Base-by-base conservation (phyloP, 768 basidiomycete species). In the Tephrocybe sp. region DNA sequence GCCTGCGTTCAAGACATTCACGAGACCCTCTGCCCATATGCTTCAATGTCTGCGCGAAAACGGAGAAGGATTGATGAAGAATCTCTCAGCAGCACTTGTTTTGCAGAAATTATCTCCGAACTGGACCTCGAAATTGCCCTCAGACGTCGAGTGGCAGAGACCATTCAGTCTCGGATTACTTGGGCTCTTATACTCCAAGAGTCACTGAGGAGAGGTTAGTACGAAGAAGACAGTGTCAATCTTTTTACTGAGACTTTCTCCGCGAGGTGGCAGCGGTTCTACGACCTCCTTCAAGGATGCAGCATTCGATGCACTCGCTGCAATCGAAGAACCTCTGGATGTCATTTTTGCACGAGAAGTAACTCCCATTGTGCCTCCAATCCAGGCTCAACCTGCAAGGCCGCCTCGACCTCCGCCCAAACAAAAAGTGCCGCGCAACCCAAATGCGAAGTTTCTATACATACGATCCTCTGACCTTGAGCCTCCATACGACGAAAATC, bases 51-150 rank as follows among this genome's bases (percentile, higher is more conserved):
- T 28, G 15, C 45, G 18, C 53, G 49, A 26, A 64, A 64, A 40
- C 55, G 40, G 50, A 51, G 55, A 51, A 62, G 42, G 45, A 32
- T 58, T 14, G 56, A 59, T 32, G n/a, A 18, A 9, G 51, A 46
- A 14, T 17, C 36, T 46, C 23, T 24, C 12, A 45, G 25, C 3
- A 34, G 21, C 21, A 36, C 53, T 8, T 55, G 48, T 43, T 42
- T 57, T 37, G 49, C 20, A 40, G 68, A 71, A 26, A 51, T 72
- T 21, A 54, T 58, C 25, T 59, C 62, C 3, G 76, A 80, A 55
- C 62, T 82, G 42, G 71, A 77, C 57, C 60, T 77, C 3, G 80
- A 81, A 58, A 77, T 82, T 34, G 66, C 68, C 5, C 48, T 80
- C 17, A 70, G 74, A 41, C 60, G 71, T 47, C 71, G 74, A 45